Base-by-base conservation (phyloP, 1,284 basidiomycete genomes). In the Apiotrichum gracile region DNA sequence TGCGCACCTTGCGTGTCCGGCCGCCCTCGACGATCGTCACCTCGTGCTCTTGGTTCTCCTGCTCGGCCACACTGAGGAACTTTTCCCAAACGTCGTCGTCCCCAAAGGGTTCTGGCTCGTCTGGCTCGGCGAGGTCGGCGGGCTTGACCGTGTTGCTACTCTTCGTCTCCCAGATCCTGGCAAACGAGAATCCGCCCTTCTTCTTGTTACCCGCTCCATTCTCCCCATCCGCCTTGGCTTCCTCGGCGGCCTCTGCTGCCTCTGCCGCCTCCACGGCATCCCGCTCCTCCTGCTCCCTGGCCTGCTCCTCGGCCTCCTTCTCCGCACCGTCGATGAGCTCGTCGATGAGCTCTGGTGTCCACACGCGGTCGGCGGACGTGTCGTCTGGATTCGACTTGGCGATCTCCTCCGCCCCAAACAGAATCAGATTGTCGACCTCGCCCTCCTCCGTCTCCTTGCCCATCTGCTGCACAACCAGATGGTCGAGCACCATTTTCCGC, bases 401-500 rank as follows among this genome's bases (percentile, higher is more conserved):
- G 12, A 94, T 78, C 1, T 85, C 83, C 69, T 85, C 82, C 26
- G 88, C 88, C 33, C 90, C 89, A 61, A 85, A 88, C 21, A 87
- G 86, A 6, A 93, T 78, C 60, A 92, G 87, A 2, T 86, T 88
- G 66, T 85, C 82, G 61, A 91, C 82, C 60, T 86, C 84, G 50
- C 83, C 80, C 24, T 80, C 82, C 27, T 83, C 83, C 43, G 86
- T 86, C 48, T 86, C 83, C 55, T 85, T 82, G 61, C 89, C 87
- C 83, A 93, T 90, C 70, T 90, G 90, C 74, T 93, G 91, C 5
- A 76, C 91, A 55, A 94, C 92, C 16, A 94, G 78, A 75, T 94
- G 91, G 66, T 93, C 91, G 5, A 94, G 78, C 8, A 90, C 85
- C 38, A 93, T 81, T 72, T 93, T 94, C 77, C 88, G 88, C 78